Conservation (phyloP, 805 yeast species). For the Scheffersomyces stipitis region DNA sequence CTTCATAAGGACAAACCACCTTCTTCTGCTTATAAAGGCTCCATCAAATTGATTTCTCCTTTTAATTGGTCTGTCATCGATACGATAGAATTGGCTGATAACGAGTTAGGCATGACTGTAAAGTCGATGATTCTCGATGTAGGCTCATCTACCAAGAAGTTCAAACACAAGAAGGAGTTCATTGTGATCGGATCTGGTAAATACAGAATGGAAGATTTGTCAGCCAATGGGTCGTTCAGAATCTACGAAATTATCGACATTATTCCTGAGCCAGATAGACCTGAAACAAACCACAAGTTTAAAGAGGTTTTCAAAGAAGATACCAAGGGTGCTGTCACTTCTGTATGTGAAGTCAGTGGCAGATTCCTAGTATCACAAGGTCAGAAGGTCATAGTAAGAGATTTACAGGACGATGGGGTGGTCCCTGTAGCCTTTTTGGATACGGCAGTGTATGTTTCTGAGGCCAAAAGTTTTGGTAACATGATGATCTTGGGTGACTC, state of each 20-base stretch:
- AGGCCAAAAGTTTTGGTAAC: slow-evolving; percentile 80
- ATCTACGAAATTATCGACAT: slow-evolving; percentile 75
- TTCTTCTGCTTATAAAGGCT: slow-evolving; percentile 60
- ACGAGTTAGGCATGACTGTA: slow-evolving; percentile 62
- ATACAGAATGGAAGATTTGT: slow-evolving; percentile 74
- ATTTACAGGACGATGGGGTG: slow-evolving; percentile 81
- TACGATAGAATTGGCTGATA: slow-evolving; percentile 59
- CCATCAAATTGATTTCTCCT: slow-evolving; percentile 68
- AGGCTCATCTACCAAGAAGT: slow-evolving; percentile 39
- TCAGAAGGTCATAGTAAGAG: slow-evolving; percentile 76
- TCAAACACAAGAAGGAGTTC: slow-evolving; percentile 59
- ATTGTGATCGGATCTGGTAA: slow-evolving; percentile 78
- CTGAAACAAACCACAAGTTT: slow-evolving; percentile 78
- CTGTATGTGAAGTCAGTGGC: slow-evolving; percentile 78
- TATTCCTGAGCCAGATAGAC: slow-evolving; percentile 85
- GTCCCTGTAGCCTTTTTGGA: slow-evolving; percentile 94
- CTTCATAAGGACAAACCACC: slow-evolving; percentile 48
- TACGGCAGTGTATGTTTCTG: slow-evolving; percentile 75
- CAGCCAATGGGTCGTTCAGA: slow-evolving; percentile 75
- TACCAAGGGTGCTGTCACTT: slow-evolving; percentile 80
- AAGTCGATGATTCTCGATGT: slow-evolving; percentile 53
- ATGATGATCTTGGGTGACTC: slow-evolving; percentile 80
- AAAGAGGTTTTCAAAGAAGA: slow-evolving; percentile 72
- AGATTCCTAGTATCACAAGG: slow-evolving; percentile 84
- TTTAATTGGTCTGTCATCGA: slow-evolving; percentile 77